These are phyloP conservation scores for Marasmius fiardii DNA, from an alignment of 1,284 basidiomycete species.

Conservation along the genomic window DNA sequence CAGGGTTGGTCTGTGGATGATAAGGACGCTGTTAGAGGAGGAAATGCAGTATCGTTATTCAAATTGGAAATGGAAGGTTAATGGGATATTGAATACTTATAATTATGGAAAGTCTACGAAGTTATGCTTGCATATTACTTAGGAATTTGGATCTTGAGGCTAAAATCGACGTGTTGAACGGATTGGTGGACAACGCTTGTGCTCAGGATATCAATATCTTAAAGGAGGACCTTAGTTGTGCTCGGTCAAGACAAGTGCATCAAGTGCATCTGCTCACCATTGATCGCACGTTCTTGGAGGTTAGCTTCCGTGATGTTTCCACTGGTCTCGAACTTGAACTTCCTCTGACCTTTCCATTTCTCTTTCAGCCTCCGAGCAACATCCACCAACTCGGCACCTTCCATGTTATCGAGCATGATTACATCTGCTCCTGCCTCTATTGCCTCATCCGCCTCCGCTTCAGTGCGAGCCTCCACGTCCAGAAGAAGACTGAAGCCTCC, in stretches of 20 bases:
- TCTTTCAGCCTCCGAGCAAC: constrained; percentile 73
- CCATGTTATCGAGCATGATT: constrained; percentile 97
- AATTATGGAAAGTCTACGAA: not conserved
- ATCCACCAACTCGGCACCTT: constrained; percentile 66
- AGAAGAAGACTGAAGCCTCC: constrained; percentile 93
- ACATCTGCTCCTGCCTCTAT: constrained; percentile 96
- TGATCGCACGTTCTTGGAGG: constrained; percentile 69
- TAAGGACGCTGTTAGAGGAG: constrained; percentile 62
- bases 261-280: constrained; percentile 46
- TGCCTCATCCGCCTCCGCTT: constrained; percentile 92
- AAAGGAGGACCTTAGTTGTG: constrained; percentile 6
- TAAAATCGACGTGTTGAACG: constrained; percentile 90
- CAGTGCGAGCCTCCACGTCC: constrained; percentile 91
- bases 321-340: constrained; percentile 88
- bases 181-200: constrained; percentile 93
- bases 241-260: no score
- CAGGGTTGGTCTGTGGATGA: constrained; percentile 60
- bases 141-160: constrained; percentile 86
- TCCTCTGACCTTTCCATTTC: constrained; percentile 74
- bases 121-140: constrained; percentile 13
- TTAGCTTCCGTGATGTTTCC: constrained; percentile 90
- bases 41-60: constrained; percentile 72
- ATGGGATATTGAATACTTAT: not conserved
- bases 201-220: constrained; percentile 92
- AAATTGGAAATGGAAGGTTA: constrained; percentile 11